Conservation (phyloP, 345 rosid genomes). For the Salix exigua region DNA sequence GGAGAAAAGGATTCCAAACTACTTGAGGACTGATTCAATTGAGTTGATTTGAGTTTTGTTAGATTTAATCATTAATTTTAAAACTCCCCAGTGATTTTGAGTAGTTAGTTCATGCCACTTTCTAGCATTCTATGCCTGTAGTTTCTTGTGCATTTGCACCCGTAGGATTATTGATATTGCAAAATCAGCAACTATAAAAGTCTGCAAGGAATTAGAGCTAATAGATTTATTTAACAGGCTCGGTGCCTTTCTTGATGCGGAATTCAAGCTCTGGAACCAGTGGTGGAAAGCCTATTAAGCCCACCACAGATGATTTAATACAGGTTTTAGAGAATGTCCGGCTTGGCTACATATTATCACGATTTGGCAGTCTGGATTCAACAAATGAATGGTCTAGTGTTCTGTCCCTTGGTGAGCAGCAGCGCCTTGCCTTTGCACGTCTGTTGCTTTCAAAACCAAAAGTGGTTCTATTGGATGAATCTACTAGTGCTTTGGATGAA, state of each 20-base stretch:
- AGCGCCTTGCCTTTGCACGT: slow-evolving; percentile 89
- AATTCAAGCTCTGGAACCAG: slow-evolving; percentile 20
- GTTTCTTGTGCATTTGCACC: background rate
- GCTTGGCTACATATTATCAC: slow-evolving; percentile 66
- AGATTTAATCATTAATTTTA: background rate
- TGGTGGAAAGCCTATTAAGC: slow-evolving; percentile 37
- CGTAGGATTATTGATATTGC: background rate
- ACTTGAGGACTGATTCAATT: background rate
- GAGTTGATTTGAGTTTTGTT: background rate
- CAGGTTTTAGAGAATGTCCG: slow-evolving; percentile 63
- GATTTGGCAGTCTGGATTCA: slow-evolving; percentile 65
- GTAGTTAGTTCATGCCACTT: background rate
- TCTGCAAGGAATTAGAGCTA: background rate
- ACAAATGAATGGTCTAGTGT: slow-evolving; percentile 86
- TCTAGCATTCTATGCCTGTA: background rate
- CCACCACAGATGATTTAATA: slow-evolving; percentile 62
- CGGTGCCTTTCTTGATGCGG: slow-evolving; percentile 42
- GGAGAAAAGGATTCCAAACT: background rate
- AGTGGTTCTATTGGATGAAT: slow-evolving; percentile 78
- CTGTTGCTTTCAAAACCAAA: slow-evolving; percentile 76
- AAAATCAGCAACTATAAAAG: background rate
- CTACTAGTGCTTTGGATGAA: slow-evolving; percentile 94
- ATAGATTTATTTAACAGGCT: slow-evolving; percentile 32
- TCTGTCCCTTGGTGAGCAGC: slow-evolving; percentile 97
- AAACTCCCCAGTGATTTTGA: background rate